phyloP scores from a whole-genome alignment of 805 yeast genomes.

The Lachancea thermotolerans region DNA sequence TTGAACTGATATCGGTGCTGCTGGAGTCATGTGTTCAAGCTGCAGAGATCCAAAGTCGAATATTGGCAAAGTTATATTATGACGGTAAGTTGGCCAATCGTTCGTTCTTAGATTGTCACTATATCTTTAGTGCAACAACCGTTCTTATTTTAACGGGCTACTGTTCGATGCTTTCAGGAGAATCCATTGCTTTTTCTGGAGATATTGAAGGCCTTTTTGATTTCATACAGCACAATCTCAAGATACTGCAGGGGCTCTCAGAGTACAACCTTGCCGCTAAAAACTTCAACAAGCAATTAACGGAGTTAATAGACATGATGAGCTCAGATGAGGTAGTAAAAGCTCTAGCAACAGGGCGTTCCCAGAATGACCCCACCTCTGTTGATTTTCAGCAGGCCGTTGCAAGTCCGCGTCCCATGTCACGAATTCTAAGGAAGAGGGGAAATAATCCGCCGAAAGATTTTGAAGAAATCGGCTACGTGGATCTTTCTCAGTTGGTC shows the following conservation, averaged over 20 bases:
- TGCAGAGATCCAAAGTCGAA: conserved; percentile 15
- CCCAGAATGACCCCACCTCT: too few species aligned
- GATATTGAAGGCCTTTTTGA: conserved; percentile 11
- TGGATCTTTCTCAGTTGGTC: conserved; percentile 10
- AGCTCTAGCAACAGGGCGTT: too few species aligned
- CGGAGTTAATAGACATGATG: conserved; percentile 16
- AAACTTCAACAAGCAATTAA: conserved; percentile 14
- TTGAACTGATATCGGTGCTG: conserved; percentile 10
- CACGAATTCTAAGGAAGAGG: neutral
- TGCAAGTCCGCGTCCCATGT: neutral
- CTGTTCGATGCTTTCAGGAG: conserved; percentile 12
- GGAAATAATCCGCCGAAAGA: neutral
- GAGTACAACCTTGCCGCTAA: conserved; percentile 14
- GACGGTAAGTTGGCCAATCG: conserved; percentile 14
- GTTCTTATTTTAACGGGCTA: conserved; percentile 15
- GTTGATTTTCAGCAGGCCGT: neutral
- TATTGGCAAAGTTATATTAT: conserved; percentile 13
- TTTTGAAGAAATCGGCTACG: conserved; percentile 7
- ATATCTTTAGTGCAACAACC: conserved; percentile 15
- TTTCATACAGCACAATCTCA: conserved; percentile 12
- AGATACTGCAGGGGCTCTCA: conserved; percentile 13
- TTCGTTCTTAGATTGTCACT: conserved; percentile 18
- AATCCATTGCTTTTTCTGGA: conserved; percentile 5
- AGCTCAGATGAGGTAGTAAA: conserved; percentile 7
- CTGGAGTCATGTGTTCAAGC: conserved; percentile 18